Evolutionary conservation across 2,329 filamentous ascomycete genomes (phyloP).

Genomic region (Neodidymelliopsis sp.): DNA sequence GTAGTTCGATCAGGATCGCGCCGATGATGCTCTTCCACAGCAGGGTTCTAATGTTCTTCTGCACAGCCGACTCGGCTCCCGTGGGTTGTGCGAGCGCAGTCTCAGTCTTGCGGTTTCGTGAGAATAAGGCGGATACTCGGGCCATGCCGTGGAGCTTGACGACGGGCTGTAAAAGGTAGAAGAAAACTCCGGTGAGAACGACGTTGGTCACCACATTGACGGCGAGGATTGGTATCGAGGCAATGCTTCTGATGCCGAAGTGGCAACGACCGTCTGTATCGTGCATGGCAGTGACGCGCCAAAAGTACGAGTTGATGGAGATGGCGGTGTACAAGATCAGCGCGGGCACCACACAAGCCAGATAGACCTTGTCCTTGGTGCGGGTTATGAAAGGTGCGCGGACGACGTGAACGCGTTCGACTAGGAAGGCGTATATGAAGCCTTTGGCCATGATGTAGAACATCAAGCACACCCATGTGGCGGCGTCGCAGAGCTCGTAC

Average conservation of each 20-base stretch:
- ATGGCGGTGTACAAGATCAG: conserved; percentile 32
- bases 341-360: conserved; percentile 34
- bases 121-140: conserved; percentile 1
- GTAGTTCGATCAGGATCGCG: conserved; percentile 44
- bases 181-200: conserved; percentile 46
- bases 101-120: conserved; percentile 2
- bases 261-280: conserved; percentile 41
- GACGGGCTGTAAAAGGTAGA: conserved; percentile 43
- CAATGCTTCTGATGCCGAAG: conserved; percentile 45
- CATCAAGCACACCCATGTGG: conserved; percentile 48
- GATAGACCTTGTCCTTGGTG: conserved; percentile 44
- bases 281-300: conserved; percentile 40
- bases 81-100: not conserved
- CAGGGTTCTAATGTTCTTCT: conserved; percentile 30
- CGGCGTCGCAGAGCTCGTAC: conserved; percentile 35
- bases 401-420: conserved; percentile 50
- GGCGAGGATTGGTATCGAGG: conserved; percentile 44
- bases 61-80: conserved; percentile 17
- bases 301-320: conserved; percentile 34
- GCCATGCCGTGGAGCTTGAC: conserved; percentile 12
- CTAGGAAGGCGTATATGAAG: conserved; percentile 48
- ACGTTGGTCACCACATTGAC: conserved; percentile 48
- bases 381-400: conserved; percentile 40
- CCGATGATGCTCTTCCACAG: conserved; percentile 42
- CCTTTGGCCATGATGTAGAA: conserved; percentile 48